Evolutionary conservation across 495 filamentous ascomycete species (phyloP).

Genomic region (Lasiosphaeriaceae sp.): DNA sequence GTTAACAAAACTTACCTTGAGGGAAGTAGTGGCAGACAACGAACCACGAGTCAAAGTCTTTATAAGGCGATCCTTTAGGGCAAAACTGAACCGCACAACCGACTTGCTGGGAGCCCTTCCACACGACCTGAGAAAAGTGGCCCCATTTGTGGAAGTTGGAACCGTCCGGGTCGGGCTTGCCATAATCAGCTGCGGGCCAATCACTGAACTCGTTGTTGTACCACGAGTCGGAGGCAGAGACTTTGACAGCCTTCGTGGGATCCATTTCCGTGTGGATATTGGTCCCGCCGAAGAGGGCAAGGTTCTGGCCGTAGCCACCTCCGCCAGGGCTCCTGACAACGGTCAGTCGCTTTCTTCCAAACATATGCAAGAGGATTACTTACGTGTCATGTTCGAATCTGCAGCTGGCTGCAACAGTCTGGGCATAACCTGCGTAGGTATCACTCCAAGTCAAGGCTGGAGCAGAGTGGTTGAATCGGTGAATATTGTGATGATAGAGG

Average conservation of each 20-base stretch:
- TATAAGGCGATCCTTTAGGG: constrained; percentile 40
- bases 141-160: constrained; percentile 66
- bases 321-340: constrained; percentile 43
- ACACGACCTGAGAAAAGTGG: constrained; percentile 89
- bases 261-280: constrained; percentile 25
- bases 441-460: constrained; percentile 59
- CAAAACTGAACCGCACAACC: constrained; percentile 67
- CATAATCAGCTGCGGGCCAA: constrained; percentile 37
- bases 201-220: constrained; percentile 71
- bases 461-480: constrained; percentile 80
- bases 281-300: constrained; percentile 48
- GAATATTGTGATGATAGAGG: constrained; percentile 76
- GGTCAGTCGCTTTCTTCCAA: constrained; percentile 5
- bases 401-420: constrained; percentile 49
- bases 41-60: constrained; percentile 42
- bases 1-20: constrained; percentile 50
- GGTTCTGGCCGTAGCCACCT: constrained; percentile 81
- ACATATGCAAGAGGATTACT: constrained; percentile 25
- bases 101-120: constrained; percentile 65
- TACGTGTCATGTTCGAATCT: constrained; percentile 74
- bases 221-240: constrained; percentile 70
- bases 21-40: constrained; percentile 90
- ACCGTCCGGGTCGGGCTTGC: constrained; percentile 48
- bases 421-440: constrained; percentile 59
- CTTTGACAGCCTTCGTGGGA: constrained; percentile 47